phyloP scores from a whole-genome alignment of 148 eudicot genomes.

The Dysphania ambrosioides region DNA sequence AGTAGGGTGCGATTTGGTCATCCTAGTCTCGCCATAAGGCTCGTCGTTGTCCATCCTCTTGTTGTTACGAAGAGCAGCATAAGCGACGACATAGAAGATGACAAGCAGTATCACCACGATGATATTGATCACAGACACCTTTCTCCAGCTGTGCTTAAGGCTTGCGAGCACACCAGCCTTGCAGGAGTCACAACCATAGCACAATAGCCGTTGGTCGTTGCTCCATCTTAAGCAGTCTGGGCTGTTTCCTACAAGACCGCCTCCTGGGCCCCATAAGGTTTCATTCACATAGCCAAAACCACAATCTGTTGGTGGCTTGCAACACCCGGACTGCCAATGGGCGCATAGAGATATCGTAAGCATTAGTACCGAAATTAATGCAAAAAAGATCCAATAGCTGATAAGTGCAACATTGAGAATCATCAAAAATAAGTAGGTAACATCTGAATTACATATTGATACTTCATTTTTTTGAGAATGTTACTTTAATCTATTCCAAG shows the following conservation, averaged over 20 bases:
- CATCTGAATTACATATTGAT: too few relatives aligned
- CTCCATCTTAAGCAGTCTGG: conserved; percentile 62
- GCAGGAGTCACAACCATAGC: conserved; percentile 78
- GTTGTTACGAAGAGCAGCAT: conserved; percentile 82
- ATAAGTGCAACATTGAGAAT: too few relatives aligned
- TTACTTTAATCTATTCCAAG: too few relatives aligned
- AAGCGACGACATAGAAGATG: conserved; percentile 64
- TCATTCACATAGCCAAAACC: conserved; percentile 67
- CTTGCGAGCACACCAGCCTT: conserved; percentile 91
- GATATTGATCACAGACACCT: conserved; percentile 78
- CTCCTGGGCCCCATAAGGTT: conserved; percentile 60
- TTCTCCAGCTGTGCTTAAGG: conserved; percentile 88
- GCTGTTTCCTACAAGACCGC: conserved; percentile 37
- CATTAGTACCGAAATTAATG: neutral
- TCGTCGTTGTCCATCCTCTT: conserved; percentile 80
- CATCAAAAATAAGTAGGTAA: too few relatives aligned
- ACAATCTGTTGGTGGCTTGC: conserved; percentile 96
- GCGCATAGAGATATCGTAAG: neutral
- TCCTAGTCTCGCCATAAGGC: conserved; percentile 72
- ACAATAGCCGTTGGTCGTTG: conserved; percentile 66
- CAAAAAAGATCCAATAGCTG: too few relatives aligned
- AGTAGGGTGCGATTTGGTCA: conserved; percentile 83
- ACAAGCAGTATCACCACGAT: conserved; percentile 71
- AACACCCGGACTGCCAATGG: conserved; percentile 74
- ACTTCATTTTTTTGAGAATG: too few relatives aligned